A percentile compares a stretch with the other conserved stretches of the same genome.
These are phyloP conservation scores for Trichoderma arundinaceum DNA, from an alignment of 2,329 filamentous ascomycete species.

Conservation along the genomic window DNA sequence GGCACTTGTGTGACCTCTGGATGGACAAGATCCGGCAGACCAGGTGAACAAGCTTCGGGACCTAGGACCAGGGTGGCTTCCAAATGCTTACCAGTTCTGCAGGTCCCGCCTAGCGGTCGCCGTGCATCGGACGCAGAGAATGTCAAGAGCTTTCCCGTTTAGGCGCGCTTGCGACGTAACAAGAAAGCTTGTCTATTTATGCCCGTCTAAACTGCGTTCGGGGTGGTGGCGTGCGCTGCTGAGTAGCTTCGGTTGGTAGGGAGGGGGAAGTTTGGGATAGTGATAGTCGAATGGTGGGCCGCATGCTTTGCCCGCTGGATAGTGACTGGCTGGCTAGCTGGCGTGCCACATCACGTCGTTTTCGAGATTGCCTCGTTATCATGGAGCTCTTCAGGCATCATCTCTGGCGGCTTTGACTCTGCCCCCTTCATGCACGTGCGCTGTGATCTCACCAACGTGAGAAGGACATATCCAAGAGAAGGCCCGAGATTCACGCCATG, in stretches of 20 bases:
- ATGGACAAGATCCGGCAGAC: slow-evolving; percentile 29
- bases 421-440: slow-evolving; percentile 19
- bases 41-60: slow-evolving; percentile 30
- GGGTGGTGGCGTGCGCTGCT: slow-evolving; percentile 24
- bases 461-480: neutral
- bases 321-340: slow-evolving; percentile 22
- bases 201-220: slow-evolving; percentile 14
- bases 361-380: slow-evolving; percentile 6
- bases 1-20: slow-evolving; percentile 38
- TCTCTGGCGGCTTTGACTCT: slow-evolving; percentile 6
- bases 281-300: slow-evolving; percentile 23
- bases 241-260: slow-evolving; percentile 3
- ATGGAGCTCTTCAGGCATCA: slow-evolving; percentile 29
- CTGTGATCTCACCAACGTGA: slow-evolving; percentile 12
- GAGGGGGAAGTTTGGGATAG: neutral
- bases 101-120: slow-evolving; percentile 33
- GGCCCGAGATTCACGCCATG: slow-evolving; percentile 27
- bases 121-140: slow-evolving; percentile 41
- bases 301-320: slow-evolving; percentile 25
- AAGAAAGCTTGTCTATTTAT: slow-evolving; percentile 17
- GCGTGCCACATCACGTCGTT: slow-evolving; percentile 25
- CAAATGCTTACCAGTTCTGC: slow-evolving; percentile 31
- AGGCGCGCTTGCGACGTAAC: slow-evolving; percentile 33
- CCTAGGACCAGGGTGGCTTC: slow-evolving; percentile 20
- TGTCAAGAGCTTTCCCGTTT: slow-evolving; percentile 45